Evolutionary conservation across 176 grass and related monocot genomes (phyloP).

Genomic region (Coix lacrymajobi): DNA sequence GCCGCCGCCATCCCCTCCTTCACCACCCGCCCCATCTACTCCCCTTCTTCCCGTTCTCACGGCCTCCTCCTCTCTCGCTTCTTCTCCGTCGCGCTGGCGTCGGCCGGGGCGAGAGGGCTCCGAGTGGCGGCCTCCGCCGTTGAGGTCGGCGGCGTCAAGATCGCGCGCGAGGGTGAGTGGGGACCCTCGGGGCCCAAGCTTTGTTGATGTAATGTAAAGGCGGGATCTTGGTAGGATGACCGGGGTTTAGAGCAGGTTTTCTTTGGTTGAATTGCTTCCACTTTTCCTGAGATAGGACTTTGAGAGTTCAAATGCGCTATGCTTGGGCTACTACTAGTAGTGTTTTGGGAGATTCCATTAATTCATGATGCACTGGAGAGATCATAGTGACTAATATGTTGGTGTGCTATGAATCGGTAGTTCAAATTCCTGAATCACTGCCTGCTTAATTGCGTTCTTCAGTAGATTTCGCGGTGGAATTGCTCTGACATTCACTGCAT

Average conservation of each 20-base stretch:
- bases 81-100: neutral
- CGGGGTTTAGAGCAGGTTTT: neutral
- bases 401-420: neutral
- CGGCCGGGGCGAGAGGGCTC: conserved; percentile 8
- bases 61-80: neutral
- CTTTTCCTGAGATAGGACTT: neutral
- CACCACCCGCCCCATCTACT: neutral
- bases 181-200: too few relatives aligned
- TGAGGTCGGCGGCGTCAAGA: conserved; percentile 81
- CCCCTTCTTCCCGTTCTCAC: neutral
- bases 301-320: neutral
- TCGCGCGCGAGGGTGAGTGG: conserved; percentile 70
- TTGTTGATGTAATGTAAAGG: neutral
- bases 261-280: neutral
- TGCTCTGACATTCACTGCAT: neutral
- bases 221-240: conserved; percentile 28
- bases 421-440: neutral
- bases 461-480: neutral
- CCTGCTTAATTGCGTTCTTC: neutral
- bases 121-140: conserved; percentile 39
- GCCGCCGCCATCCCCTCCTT: neutral
- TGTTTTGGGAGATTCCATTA: neutral
- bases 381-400: neutral
- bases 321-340: neutral
- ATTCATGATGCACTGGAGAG: neutral